Evolutionary conservation across 805 yeast genomes (phyloP).

Genomic region (Lipomyces orientalis): DNA sequence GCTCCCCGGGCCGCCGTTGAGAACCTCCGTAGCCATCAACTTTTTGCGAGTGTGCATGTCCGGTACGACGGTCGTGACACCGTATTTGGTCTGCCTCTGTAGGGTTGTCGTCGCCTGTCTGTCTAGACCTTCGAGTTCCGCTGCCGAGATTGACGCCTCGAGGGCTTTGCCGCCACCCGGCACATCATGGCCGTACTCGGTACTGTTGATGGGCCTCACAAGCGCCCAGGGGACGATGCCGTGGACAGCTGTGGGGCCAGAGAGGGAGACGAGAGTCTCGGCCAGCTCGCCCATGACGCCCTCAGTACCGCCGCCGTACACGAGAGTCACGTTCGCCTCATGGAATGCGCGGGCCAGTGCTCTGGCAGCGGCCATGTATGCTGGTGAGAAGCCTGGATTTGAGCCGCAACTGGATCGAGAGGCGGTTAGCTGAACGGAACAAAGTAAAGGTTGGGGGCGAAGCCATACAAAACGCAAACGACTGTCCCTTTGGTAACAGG

Average conservation of each 20-base stretch:
- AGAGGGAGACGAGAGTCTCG: slow-evolving; percentile 28
- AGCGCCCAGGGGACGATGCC: slow-evolving; percentile 88
- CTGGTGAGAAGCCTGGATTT: slow-evolving; percentile 64
- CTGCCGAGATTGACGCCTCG: slow-evolving; percentile 42
- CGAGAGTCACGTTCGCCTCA: slow-evolving; percentile 68
- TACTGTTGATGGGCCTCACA: slow-evolving; percentile 66
- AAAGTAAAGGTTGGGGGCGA: neutral
- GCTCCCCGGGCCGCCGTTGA: slow-evolving; percentile 42
- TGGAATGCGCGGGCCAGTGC: slow-evolving; percentile 66
- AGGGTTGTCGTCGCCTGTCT: neutral
- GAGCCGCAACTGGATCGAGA: slow-evolving; percentile 65
- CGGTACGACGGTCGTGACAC: slow-evolving; percentile 77
- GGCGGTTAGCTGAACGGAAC: neutral
- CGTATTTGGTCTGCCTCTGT: slow-evolving; percentile 50
- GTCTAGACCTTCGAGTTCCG: neutral
- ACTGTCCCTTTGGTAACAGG: neutral
- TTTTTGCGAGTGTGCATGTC: slow-evolving; percentile 92
- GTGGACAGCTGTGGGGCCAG: slow-evolving; percentile 55
- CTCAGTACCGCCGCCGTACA: slow-evolving; percentile 87
- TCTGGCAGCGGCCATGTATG: slow-evolving; percentile 60
- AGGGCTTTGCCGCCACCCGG: slow-evolving; percentile 36
- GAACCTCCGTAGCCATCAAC: slow-evolving; percentile 82
- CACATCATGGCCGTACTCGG: slow-evolving; percentile 46
- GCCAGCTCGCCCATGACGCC: slow-evolving; percentile 43
- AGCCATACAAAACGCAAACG: neutral